Conservation (phyloP, 2,329 filamentous ascomycete species). For the Alternaria gansuensis region DNA sequence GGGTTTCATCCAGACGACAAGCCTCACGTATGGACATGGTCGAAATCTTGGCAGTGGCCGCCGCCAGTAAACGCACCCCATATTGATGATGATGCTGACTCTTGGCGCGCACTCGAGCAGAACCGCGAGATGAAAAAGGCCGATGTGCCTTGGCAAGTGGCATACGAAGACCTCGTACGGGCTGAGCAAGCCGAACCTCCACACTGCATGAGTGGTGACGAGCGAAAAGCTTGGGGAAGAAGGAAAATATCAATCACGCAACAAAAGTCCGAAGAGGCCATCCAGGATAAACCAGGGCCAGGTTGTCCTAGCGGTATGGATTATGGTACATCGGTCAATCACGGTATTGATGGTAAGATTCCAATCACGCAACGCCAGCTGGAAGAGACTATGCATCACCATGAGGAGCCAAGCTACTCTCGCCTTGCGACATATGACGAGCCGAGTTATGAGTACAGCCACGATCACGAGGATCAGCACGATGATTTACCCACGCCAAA, state of each 20-base stretch:
- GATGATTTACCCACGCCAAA: slow-evolving; percentile 48
- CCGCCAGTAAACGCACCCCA: slow-evolving; percentile 22
- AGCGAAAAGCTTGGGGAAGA: slow-evolving; percentile 19
- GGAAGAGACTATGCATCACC: slow-evolving; percentile 9
- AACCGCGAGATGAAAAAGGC: slow-evolving; percentile 51
- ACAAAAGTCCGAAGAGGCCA: slow-evolving; percentile 5
- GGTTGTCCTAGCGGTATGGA: slow-evolving; percentile 21
- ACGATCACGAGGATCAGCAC: slow-evolving; percentile 46
- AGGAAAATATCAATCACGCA: slow-evolving; percentile 7
- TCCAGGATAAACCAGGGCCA: not conserved
- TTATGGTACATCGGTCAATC: not conserved
- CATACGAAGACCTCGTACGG: slow-evolving; percentile 67
- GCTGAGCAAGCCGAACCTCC: slow-evolving; percentile 39
- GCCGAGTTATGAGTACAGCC: slow-evolving; percentile 46
- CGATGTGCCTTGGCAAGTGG: slow-evolving; percentile 62
- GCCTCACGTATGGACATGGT: slow-evolving; percentile 21
- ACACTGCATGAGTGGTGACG: slow-evolving; percentile 11
- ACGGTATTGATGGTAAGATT: slow-evolving; percentile 6
- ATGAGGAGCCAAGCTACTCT: slow-evolving; percentile 2
- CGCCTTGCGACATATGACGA: slow-evolving; percentile 34
- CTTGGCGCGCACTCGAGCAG: slow-evolving; percentile 63
- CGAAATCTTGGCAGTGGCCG: slow-evolving; percentile 35
- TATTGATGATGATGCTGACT: slow-evolving; percentile 54
- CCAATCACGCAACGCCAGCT: slow-evolving; percentile 17
- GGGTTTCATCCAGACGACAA: not conserved